Conservation (phyloP, 2,329 filamentous ascomycete species). For the Phoma sp. region DNA sequence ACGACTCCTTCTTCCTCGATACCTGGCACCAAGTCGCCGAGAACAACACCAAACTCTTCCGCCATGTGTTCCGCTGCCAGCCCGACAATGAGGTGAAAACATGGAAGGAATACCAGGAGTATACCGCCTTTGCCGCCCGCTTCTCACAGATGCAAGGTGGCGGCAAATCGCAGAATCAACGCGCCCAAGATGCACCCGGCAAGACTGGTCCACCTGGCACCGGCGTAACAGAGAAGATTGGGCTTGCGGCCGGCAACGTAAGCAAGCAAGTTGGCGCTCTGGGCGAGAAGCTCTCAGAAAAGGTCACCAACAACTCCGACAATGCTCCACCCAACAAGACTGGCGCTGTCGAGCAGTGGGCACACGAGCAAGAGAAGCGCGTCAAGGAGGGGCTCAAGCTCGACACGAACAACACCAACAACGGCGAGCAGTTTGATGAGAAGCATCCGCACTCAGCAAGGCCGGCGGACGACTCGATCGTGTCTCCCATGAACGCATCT, state of each 20-base stretch:
- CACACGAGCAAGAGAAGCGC: conserved; percentile 46
- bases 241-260: conserved; percentile 26
- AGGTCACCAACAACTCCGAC: conserved; percentile 31
- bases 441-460: conserved; percentile 36
- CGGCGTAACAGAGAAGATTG: conserved; percentile 37
- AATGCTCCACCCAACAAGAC: conserved; percentile 18
- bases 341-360: conserved; percentile 48
- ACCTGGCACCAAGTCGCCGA: conserved; percentile 86
- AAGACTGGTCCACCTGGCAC: conserved; percentile 58
- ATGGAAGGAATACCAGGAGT: conserved; percentile 93
- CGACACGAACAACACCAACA: conserved; percentile 22
- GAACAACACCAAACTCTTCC: conserved; percentile 95
- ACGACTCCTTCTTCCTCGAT: conserved; percentile 81
- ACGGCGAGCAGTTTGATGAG: conserved; percentile 32
- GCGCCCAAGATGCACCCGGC: conserved; percentile 55
- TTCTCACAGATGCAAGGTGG: conserved; percentile 72
- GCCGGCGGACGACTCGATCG: conserved; percentile 38
- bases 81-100: conserved; percentile 92
- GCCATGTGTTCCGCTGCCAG: conserved; percentile 94
- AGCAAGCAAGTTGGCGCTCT: conserved; percentile 33
- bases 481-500: conserved; percentile 36
- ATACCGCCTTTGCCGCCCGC: conserved; percentile 74
- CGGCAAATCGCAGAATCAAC: conserved; percentile 60
- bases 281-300: conserved; percentile 41
- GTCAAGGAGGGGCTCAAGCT: conserved; percentile 26